Base-by-base conservation (phyloP, 1,284 basidiomycete genomes). In the Sphaerobolus stellatus region DNA sequence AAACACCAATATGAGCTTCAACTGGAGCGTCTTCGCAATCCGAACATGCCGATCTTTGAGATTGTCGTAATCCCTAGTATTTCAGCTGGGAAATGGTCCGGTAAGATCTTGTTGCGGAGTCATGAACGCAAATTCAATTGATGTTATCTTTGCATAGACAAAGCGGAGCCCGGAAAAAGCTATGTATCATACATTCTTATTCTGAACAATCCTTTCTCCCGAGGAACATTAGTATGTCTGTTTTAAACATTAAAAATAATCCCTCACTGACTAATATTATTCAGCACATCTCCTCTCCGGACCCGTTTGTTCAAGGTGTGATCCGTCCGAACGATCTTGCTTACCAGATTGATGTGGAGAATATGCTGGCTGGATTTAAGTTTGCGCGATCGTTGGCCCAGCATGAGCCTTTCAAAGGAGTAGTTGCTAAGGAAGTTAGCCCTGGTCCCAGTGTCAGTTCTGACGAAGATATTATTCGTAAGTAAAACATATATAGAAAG, bases 251-350 rank as follows among this genome's bases (percentile, higher is more conserved):
- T 28, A 18, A 24, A 13, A 36, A 13, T 44, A 6, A 44, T 54
- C n/a, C n/a, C 25, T 52, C 30, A 30, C 11, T 20, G 16, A 43
- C 30, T 40, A 18, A 27, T 30, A n/a, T 49, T 33, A 5, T 8
- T 6, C 41, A 61, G 60, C 56, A 58, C 36, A 67, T 73, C 58
- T 65, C 61, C 34, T 66, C 68, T 5, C 62, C 54, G 16, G 63
- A 71, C 54, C 63, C 68, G 2, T 68, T 69, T 28, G 63, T 61
- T n/a, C 46, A 60, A 2, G 71, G 74, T 0, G 13, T 38, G 1
- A 71, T 75, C 52, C 71, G 75, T 46, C 67, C 72, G 3, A 65
- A 64, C 3, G 73, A 73, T 59, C 64, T 70, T n/a, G 56, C n/a
- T 3, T 38, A 16, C 22, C 36, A 38, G 22, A 38, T 38, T 4